Evolutionary conservation across 352 stramenopile genomes (phyloP).

Genomic region (Globisporangium solare): DNA sequence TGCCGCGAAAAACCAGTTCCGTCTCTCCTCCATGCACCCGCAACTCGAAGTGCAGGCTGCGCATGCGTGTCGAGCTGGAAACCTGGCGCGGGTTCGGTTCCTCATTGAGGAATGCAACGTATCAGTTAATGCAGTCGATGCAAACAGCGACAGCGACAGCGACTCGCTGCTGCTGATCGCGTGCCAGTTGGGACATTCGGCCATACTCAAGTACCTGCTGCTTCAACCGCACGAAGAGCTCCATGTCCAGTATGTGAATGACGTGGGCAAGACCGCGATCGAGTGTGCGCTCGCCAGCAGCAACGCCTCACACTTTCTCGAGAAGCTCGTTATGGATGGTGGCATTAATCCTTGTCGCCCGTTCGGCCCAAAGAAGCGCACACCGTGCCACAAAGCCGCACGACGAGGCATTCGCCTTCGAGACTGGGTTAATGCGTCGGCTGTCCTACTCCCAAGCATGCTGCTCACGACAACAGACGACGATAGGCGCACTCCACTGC

Average conservation of each 20-base stretch:
- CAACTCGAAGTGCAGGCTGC: slow-evolving; percentile 31
- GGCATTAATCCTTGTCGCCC: slow-evolving; percentile 12
- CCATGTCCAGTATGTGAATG: slow-evolving; percentile 13
- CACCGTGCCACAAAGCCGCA: slow-evolving; percentile 17
- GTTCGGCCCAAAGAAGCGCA: slow-evolving; percentile 14
- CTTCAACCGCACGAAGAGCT: slow-evolving; percentile 11
- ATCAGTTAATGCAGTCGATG: slow-evolving; percentile 27
- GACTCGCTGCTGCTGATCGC: slow-evolving; percentile 33
- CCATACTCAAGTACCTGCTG: slow-evolving; percentile 22
- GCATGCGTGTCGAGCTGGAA: slow-evolving; percentile 15
- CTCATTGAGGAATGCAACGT: slow-evolving; percentile 35
- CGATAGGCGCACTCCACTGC: slow-evolving; percentile 7
- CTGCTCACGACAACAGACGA: slow-evolving; percentile 16
- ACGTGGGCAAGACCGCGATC: slow-evolving; percentile 10
- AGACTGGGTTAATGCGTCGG: slow-evolving; percentile 16
- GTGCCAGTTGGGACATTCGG: slow-evolving; percentile 15
- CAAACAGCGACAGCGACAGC: not conserved
- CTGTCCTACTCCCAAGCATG: slow-evolving; percentile 14
- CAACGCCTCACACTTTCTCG: slow-evolving; percentile 9
- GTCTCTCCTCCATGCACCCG: slow-evolving; percentile 17
- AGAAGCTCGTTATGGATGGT: not conserved
- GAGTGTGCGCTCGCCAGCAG: slow-evolving; percentile 13
- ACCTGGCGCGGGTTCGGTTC: slow-evolving; percentile 26
- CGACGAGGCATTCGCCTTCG: slow-evolving; percentile 22
- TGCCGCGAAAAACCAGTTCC: slow-evolving; percentile 8